phyloP scores from a whole-genome alignment of 805 yeast species.

The Candida wancherniae region DNA sequence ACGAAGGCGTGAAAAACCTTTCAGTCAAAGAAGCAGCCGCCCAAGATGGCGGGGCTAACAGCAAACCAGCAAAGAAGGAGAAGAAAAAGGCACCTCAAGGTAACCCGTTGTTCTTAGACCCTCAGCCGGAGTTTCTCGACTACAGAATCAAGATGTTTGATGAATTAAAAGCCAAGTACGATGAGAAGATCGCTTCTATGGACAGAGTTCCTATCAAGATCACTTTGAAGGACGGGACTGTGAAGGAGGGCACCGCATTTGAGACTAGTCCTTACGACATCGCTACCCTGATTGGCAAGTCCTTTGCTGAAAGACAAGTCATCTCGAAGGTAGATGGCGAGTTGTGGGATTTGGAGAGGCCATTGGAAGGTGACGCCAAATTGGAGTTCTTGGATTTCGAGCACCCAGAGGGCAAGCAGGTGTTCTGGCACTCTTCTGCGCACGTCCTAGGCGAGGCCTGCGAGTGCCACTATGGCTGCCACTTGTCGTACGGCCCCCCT shows the following conservation, averaged over 20 bases:
- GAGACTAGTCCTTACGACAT: conserved; percentile 88
- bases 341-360: conserved; percentile 94
- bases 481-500: conserved; percentile 87
- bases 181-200: conserved; percentile 62
- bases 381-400: conserved; percentile 89
- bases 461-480: conserved; percentile 94
- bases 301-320: conserved; percentile 83
- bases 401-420: conserved; percentile 89
- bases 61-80: conserved; percentile 27
- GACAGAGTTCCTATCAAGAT: conserved; percentile 59
- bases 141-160: conserved; percentile 77
- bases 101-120: conserved; percentile 50
- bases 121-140: conserved; percentile 80
- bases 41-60: too few relatives aligned
- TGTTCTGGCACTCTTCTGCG: conserved; percentile 98
- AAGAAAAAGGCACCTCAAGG: conserved; percentile 40
- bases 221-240: conserved; percentile 81
- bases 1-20: conserved; percentile 16
- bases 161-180: conserved; percentile 70
- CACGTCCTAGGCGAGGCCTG: conserved; percentile 97
- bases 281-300: conserved; percentile 78
- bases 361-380: conserved; percentile 65
- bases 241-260: conserved; percentile 74
- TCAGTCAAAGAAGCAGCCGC: conserved; percentile 14
- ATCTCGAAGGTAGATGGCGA: conserved; percentile 84